Evolutionary conservation across 371 early-diverging fungal species (phyloP), one percentile per base, ranked within the genome.

Genomic region (Mortierella sp.): DNA sequence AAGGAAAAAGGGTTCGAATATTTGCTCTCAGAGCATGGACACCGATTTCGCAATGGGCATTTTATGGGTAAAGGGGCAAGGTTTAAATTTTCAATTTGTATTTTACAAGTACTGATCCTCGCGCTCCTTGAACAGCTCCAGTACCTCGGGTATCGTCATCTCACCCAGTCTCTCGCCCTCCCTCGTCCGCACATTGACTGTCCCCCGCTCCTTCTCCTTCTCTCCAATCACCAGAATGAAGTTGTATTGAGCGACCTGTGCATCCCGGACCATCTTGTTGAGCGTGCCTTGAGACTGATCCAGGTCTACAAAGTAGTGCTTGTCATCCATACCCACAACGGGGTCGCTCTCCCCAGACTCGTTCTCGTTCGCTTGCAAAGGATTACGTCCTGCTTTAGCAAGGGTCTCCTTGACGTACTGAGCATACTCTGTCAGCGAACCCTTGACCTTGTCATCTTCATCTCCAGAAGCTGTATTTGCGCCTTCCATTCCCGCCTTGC

Each of bases 181-280:
- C 21, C 93, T 86, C 56, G 89, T 87, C 34, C 96, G 88, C 46
- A 93, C 91, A 75, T 97, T 97, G 51, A 99, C 96, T n/a, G 92
- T 88, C 6, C 85, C 72, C 43, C 87, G 83, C 59, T 88, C 85
- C 84, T 83, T 81, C 80, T 99, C 99, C 80, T 95, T 92, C 61
- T 90, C 89, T 15, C 99, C 99, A 43, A 99, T 95, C 30, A 99
- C 94, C 66, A 96, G 87, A 62, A 92, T 94, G 70, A 92, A 92
- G 83, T 97, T 96, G 80, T 92, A 99, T 60, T 96, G 98, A 34
- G 92, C 86, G 19, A 91, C 79, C 69, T 94, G 90, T 2, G 96
- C 97, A 52, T 92, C 92, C 23, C 97, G 93, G 61, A 99, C 94
- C 92, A 96, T 97, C 87, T 99, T 99, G 84, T 95, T 95, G 55